phyloP scores from a whole-genome alignment of 495 filamentous ascomycete genomes.

The Daldinia decipiens region DNA sequence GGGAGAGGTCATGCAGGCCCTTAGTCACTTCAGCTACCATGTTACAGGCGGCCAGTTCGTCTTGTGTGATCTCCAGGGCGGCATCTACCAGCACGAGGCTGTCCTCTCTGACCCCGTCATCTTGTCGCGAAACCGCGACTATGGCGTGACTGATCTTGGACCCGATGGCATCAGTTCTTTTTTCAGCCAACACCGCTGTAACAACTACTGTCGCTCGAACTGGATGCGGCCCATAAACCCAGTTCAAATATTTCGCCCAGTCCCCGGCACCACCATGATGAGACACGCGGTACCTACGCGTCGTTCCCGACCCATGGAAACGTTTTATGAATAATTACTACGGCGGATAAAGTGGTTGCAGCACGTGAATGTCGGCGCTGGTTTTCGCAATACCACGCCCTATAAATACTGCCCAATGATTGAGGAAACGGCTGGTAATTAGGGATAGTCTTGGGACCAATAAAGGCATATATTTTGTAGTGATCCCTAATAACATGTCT shows the following conservation, averaged over 20 bases:
- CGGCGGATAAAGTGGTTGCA: not conserved
- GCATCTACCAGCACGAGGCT: conserved; percentile 46
- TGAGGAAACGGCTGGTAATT: not conserved
- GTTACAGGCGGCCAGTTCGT: conserved; percentile 49
- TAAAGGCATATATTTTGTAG: not conserved
- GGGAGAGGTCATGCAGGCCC: conserved; percentile 52
- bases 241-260: conserved; percentile 12
- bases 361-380: not conserved
- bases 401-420: not conserved
- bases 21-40: conserved; percentile 58
- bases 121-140: conserved; percentile 44
- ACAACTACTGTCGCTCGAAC: conserved; percentile 28
- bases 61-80: conserved; percentile 55
- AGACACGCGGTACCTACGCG: conserved; percentile 19
- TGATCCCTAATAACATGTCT: not conserved
- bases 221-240: conserved; percentile 22
- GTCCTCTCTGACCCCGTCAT: conserved; percentile 53
- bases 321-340: not conserved
- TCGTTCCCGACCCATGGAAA: conserved; percentile 12
- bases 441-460: not conserved
- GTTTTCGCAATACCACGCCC: not conserved
- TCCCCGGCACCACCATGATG: conserved; percentile 23
- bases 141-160: conserved; percentile 53
- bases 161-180: conserved; percentile 50
- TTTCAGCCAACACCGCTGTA: conserved; percentile 49